phyloP scores from a whole-genome alignment of 768 basidiomycete genomes.

The Leucosporidium yakuticum region DNA sequence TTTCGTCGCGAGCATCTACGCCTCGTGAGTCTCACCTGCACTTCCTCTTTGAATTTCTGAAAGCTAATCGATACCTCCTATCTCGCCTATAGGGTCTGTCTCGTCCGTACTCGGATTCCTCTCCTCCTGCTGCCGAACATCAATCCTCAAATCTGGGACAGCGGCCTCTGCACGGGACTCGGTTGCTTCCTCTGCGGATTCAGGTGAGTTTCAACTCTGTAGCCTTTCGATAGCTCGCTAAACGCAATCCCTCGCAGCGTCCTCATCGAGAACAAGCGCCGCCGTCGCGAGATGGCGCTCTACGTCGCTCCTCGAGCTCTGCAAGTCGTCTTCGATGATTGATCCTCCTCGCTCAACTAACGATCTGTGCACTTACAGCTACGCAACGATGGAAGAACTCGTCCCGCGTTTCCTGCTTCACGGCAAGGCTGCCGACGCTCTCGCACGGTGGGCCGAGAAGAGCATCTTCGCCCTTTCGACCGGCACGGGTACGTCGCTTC shows the following conservation, averaged over 20 bases:
- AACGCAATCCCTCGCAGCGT: constrained; percentile 18
- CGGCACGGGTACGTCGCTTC: constrained; percentile 6
- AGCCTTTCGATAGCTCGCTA: constrained; percentile 4
- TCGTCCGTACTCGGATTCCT: constrained; percentile 33
- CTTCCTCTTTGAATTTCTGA: neutral
- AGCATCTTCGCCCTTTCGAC: constrained; percentile 8
- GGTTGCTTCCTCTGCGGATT: constrained; percentile 20
- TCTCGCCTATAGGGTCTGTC: constrained; percentile 27
- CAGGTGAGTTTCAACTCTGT: neutral
- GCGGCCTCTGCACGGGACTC: constrained; percentile 21
- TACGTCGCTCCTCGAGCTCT: constrained; percentile 33
- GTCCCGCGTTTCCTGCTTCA: constrained; percentile 14
- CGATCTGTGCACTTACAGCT: constrained; percentile 1
- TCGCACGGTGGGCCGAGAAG: constrained; percentile 12
- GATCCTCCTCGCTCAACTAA: neutral
- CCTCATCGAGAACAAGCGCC: constrained; percentile 35
- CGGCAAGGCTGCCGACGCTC: constrained; percentile 5
- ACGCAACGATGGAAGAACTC: constrained; percentile 30
- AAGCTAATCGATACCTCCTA: neutral
- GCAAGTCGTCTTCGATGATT: constrained; percentile 5
- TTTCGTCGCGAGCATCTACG: constrained; percentile 33
- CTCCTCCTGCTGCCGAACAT: constrained; percentile 1
- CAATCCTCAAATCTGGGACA: constrained; percentile 20
- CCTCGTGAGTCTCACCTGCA: constrained; percentile 5
- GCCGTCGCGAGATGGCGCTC: constrained; percentile 36